phyloP scores from a whole-genome alignment of 768 basidiomycete genomes.

The Rhizopogon vulgaris region DNA sequence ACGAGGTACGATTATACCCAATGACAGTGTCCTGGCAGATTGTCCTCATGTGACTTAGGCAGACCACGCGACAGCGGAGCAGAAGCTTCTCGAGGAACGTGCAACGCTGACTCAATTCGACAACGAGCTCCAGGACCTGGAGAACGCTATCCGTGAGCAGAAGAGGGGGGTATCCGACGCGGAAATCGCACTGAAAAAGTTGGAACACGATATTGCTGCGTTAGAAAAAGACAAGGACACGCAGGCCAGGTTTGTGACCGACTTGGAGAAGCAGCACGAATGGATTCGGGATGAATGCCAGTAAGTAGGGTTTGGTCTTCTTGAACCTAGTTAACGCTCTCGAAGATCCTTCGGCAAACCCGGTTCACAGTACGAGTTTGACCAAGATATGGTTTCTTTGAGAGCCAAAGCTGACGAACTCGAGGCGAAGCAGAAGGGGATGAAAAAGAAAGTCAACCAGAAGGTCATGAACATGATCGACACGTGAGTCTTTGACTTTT shows the following conservation, averaged over 20 bases:
- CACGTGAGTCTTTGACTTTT: slow-evolving; percentile 46
- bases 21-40: background rate
- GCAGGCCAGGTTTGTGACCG: slow-evolving; percentile 44
- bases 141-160: slow-evolving; percentile 75
- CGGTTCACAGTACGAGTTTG: slow-evolving; percentile 80
- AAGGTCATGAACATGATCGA: slow-evolving; percentile 97
- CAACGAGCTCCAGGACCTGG: slow-evolving; percentile 79
- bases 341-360: slow-evolving; percentile 76
- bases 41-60: slow-evolving; percentile 29
- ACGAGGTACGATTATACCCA: slow-evolving; percentile 13
- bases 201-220: slow-evolving; percentile 63
- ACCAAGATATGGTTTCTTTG: slow-evolving; percentile 51
- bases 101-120: slow-evolving; percentile 87
- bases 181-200: slow-evolving; percentile 56
- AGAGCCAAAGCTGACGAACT: slow-evolving; percentile 67
- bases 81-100: slow-evolving; percentile 74
- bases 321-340: slow-evolving; percentile 2
- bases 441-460: slow-evolving; percentile 94
- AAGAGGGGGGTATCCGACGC: slow-evolving; percentile 63
- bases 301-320: slow-evolving; percentile 40
- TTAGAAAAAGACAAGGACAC: slow-evolving; percentile 60
- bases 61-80: slow-evolving; percentile 58
- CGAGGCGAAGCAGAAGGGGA: slow-evolving; percentile 69
- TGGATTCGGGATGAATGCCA: slow-evolving; percentile 89
- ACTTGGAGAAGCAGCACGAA: slow-evolving; percentile 74